Evolutionary conservation across 164 flowering plant species (phyloP).

Genomic region (Vitis vinifera): ASM3070453v1 NC_081815.1:8177501-8178000

Average conservation of each 20-base stretch:
- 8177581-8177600: not conserved
- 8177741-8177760: constrained; percentile 2
- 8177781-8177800: not conserved
- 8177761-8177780: not conserved
- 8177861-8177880: constrained; percentile 63
- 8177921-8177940: constrained; percentile 75
- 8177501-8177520: not conserved
- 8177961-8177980: constrained; percentile 93
- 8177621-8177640: no score
- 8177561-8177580: not conserved
- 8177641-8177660: no score
- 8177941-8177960: constrained; percentile 56
- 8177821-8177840: constrained; percentile 11
- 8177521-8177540: not conserved
- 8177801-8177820: not conserved
- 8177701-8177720: no score
- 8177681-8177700: no score
- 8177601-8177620: not conserved
- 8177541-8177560: not conserved
- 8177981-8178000: constrained; percentile 84
- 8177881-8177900: constrained; percentile 55
- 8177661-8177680: no score
- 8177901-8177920: constrained; percentile 67
- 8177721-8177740: no score
- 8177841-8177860: constrained; percentile 38